Evolutionary conservation across 1,284 basidiomycete genomes (phyloP).

Genomic region (Amylostereum areolatum): DNA sequence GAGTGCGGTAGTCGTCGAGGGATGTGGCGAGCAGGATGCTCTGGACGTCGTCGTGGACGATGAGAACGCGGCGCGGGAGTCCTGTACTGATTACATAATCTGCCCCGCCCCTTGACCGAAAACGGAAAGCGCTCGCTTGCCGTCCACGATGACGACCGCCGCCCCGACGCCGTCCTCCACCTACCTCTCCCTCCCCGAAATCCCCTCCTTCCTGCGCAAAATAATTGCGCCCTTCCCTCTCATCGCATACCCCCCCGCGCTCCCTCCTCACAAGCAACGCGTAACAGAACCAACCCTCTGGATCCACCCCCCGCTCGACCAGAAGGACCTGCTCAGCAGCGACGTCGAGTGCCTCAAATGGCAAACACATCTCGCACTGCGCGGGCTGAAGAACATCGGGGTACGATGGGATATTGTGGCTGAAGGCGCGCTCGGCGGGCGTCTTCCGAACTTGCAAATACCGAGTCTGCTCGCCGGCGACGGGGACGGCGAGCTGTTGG

Average conservation of each 20-base stretch:
- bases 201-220: constrained; percentile 9
- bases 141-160: not conserved
- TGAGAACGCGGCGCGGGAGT: not conserved
- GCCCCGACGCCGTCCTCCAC: constrained; percentile 1
- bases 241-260: constrained; percentile 37
- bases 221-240: constrained; percentile 36
- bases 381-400: constrained; percentile 43
- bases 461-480: constrained; percentile 19
- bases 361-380: constrained; percentile 76
- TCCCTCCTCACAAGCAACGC: constrained; percentile 18
- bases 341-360: constrained; percentile 82
- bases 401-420: constrained; percentile 61
- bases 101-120: not conserved
- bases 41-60: constrained; percentile 1
- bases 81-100: too few species aligned
- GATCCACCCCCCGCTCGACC: constrained; percentile 46
- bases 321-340: constrained; percentile 44
- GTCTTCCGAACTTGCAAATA: constrained; percentile 62
- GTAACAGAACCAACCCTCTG: constrained; percentile 49
- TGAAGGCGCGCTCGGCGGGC: constrained; percentile 60
- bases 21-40: not conserved
- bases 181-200: constrained; percentile 1
- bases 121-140: not conserved
- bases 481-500: constrained; percentile 45
- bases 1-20: too few species aligned